phyloP scores from a whole-genome alignment of 83 land plant species.

The Picea abies region DNA sequence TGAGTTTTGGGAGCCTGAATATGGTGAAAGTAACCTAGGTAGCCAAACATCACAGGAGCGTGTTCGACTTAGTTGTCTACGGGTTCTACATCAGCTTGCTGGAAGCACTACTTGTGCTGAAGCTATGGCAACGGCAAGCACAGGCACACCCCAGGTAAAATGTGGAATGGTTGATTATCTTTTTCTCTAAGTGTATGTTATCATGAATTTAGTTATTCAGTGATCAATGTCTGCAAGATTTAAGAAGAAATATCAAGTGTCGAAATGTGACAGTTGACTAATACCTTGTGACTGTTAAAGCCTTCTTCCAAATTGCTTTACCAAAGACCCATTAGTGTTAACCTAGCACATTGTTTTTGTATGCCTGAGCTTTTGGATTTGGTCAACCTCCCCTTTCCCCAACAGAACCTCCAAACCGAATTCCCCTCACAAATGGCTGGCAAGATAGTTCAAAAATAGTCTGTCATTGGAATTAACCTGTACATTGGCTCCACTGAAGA shows the following conservation, averaged over 20 bases:
- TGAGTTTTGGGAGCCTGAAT: constrained; percentile 57
- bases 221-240: too few species aligned
- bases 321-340: not conserved
- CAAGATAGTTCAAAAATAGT: too few species aligned
- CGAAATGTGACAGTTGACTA: not conserved
- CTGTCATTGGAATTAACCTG: too few species aligned
- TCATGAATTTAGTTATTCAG: too few species aligned
- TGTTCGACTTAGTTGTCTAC: constrained; percentile 95
- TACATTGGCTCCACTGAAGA: too few species aligned
- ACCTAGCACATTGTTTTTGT: not conserved
- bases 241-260: too few species aligned
- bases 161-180: not conserved
- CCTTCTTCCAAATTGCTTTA: not conserved
- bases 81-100: constrained; percentile 99
- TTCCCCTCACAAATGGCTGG: too few species aligned
- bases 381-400: too few species aligned
- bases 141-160: constrained; percentile 91
- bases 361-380: too few species aligned
- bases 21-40: constrained; percentile 38
- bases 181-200: not conserved
- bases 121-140: constrained; percentile 99
- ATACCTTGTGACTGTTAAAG: not conserved
- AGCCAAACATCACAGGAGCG: constrained; percentile 88
- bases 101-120: constrained; percentile 98
- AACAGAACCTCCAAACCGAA: too few species aligned